Conservation (phyloP, 495 filamentous ascomycete species). For the Aspergillus hancockii region DNA sequence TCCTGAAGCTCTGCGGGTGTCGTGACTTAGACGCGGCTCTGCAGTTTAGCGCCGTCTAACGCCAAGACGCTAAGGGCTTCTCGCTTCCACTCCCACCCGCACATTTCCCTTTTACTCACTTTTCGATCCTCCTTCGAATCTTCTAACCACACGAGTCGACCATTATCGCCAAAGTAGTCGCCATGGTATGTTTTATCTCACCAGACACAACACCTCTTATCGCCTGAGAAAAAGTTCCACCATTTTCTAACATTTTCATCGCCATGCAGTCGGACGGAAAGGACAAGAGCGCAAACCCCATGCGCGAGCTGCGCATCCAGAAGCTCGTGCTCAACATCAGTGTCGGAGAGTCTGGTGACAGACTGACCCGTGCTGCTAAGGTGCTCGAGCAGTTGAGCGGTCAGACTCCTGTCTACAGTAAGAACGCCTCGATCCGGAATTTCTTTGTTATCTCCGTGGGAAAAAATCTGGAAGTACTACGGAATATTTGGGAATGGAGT, state of each 20-base stretch:
- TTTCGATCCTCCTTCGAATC: slow-evolving; percentile 30
- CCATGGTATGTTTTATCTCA: slow-evolving; percentile 46
- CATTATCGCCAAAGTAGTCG: slow-evolving; percentile 48
- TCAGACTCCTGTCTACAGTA: slow-evolving; percentile 99
- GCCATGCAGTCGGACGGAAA: slow-evolving; percentile 57
- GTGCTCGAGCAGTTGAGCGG: slow-evolving; percentile 99
- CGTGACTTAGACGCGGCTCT: slow-evolving; percentile 26
- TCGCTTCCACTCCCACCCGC: slow-evolving; percentile 49
- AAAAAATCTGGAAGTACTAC: background rate
- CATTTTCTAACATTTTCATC: slow-evolving; percentile 26
- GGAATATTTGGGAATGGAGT: background rate
- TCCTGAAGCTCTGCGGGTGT: slow-evolving; percentile 10
- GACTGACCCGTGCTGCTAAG: slow-evolving; percentile 99
- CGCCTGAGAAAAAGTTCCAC: background rate
- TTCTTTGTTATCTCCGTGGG: background rate
- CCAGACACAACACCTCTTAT: slow-evolving; percentile 1
- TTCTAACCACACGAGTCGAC: slow-evolving; percentile 45
- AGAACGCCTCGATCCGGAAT: slow-evolving; percentile 31
- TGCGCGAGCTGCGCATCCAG: slow-evolving; percentile 99
- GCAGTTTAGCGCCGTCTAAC: slow-evolving; percentile 22
- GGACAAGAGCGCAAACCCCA: slow-evolving; percentile 91
- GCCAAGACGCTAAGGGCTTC: slow-evolving; percentile 43
- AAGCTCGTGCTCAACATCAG: slow-evolving; percentile 99
- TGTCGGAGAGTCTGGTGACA: slow-evolving; percentile 99
- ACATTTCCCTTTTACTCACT: slow-evolving; percentile 44